Conservation (phyloP, 1,284 basidiomycete genomes). For the Puccinia triticina region DNA sequence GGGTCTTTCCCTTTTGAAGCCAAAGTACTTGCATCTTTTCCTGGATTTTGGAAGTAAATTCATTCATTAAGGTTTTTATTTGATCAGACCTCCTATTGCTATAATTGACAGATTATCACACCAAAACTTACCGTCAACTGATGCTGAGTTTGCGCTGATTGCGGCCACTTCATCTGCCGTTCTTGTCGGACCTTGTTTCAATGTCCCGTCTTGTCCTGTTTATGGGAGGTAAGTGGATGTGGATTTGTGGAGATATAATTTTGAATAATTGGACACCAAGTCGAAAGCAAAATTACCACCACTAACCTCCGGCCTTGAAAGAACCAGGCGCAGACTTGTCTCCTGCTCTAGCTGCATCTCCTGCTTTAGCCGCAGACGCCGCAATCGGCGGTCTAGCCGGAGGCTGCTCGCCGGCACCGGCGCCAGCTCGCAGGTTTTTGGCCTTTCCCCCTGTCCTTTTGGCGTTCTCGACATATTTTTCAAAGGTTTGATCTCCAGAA, state of each 20-base stretch:
- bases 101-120: background rate
- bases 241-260: background rate
- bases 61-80: background rate
- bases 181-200: slow-evolving; percentile 1
- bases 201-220: background rate
- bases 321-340: background rate
- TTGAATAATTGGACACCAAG: background rate
- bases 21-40: slow-evolving; percentile 1
- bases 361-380: background rate
- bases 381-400: background rate
- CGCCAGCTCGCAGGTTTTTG: slow-evolving; percentile 16
- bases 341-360: background rate
- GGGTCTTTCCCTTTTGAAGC: background rate
- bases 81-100: background rate
- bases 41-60: background rate
- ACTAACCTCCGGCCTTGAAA: background rate
- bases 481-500: slow-evolving; percentile 23
- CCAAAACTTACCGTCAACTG: slow-evolving; percentile 9
- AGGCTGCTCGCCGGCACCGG: background rate
- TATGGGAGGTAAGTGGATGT: background rate
- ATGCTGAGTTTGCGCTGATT: background rate
- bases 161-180: slow-evolving; percentile 18
- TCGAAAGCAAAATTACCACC: background rate
- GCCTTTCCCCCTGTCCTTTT: background rate
- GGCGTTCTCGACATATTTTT: slow-evolving; percentile 30